Evolutionary conservation across 2,329 filamentous ascomycete genomes (phyloP), one percentile per base, ranked within the genome.

Genomic region (Cryphonectria japonica): DNA sequence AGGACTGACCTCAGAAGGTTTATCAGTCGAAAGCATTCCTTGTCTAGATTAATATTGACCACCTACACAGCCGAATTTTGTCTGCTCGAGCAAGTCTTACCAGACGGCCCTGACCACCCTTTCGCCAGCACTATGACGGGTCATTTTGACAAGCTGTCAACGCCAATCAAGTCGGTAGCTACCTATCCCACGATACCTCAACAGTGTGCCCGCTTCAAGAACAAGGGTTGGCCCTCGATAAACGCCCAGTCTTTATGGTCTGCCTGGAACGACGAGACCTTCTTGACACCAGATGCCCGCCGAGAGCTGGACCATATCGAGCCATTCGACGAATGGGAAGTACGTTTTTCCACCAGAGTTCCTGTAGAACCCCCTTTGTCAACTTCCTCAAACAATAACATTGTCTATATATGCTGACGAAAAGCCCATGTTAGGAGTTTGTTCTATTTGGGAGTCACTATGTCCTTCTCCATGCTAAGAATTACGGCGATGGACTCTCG

Each of bases 291-390:
- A 0, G 80, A 85, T 0, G 86, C 93, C 73, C 87, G 93, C 73
- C 82, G 78, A 50, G 82, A 82, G 14, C 81, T 98, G 19, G 91
- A 97, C 75, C 78, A 82, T 0, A 80, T 94, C 22, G 95, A 98
- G 77, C 89, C 92, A 0, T 98, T 98, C 78, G 95, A 98, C 79
- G 95, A 98, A 80, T 97, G 94, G 94, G 95, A 65, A 14, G 63
- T 65, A 52, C 43, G 63, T 65, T 11, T 16, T 9, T 16, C 29
- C n/a, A 6, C 26, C n/a, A 11, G 8, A 14, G 16, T 29, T 63
- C 11, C 11, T 13, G 26, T 4, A 16, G 52, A 11, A 19, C 14
- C 13, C 14, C 19, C 52, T 19, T 26, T 19, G 29, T 34, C 54
- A 32, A 59, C 54, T 9, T 52, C 46, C 54, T 59, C 14, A 32